Base-by-base conservation (phyloP, 192 early-diverging fungal genomes). In the Coemansia sp. region DNA sequence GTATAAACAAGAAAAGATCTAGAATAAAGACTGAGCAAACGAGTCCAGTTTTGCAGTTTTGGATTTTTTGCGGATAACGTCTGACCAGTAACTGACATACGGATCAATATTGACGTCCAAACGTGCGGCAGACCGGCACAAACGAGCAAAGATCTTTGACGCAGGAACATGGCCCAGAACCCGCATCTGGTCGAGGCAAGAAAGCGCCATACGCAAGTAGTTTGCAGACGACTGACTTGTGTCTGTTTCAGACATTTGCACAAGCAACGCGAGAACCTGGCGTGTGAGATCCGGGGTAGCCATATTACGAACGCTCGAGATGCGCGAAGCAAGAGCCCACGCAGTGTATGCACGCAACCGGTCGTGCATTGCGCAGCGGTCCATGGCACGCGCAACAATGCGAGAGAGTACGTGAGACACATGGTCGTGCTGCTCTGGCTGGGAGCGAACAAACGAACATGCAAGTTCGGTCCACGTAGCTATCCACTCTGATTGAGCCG, bases 1-100 rank as follows among this genome's bases (percentile, higher is more conserved):
- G 32, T 49, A 20, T 49, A 6, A 49, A 49, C 18, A n/a, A 22
- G 19, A 49, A 49, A 20, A 49, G 19, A 9, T n/a, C 49, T 61
- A 77, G 12, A 71, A 54, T 37, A 79, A 39, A 7, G 68, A 66
- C 38, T 65, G 64, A 13, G 69, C 78, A 68, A 81, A 74, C 12
- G 53, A 50, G 23, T 37, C 59, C 3, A 74, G 59, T 12, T 67
- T 66, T 9, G 48, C 41, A 13, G 61, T 39, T 20, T 18, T 49
- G 29, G 62, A 14, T n/a, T 27, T 52, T 2, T 39, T 50, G 22
- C 68, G 64, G 13, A 68, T n/a, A 16, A 13, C 14, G 2, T 19
- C 49, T 0, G 60, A 19, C 77, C 77, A 80, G 20, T 62, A 54
- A 1, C 13, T 19, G 13, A 61, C 35, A 12, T 60, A 41, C 2